Percentiles rank a stretch among this genome's conserved stretches.
phyloP scores from a whole-genome alignment of 768 basidiomycete species.

The Collybia sp. region DNA sequence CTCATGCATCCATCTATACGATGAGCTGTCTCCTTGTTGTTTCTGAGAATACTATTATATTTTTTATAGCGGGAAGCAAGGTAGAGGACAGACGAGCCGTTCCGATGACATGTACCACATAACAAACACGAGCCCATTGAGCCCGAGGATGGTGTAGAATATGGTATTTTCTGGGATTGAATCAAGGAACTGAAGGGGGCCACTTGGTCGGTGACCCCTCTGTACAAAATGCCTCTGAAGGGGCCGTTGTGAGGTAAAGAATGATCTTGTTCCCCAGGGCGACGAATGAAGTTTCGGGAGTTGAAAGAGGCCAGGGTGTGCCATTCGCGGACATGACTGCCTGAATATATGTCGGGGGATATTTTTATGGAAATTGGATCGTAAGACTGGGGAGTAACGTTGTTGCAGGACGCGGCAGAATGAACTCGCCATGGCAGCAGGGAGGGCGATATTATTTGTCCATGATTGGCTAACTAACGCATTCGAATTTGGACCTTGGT shows the following conservation, averaged over 20 bases:
- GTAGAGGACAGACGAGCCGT: slow-evolving; percentile 24
- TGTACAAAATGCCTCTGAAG: no score
- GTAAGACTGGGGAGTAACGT: no score
- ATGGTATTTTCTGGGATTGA: slow-evolving; percentile 46
- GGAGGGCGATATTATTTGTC: neutral
- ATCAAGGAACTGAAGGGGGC: slow-evolving; percentile 39
- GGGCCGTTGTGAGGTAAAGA: no score
- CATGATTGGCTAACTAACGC: neutral
- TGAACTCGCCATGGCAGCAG: no score
- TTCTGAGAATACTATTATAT: slow-evolving; percentile 17
- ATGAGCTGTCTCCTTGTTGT: slow-evolving; percentile 33
- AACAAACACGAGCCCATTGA: slow-evolving; percentile 59
- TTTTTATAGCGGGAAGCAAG: slow-evolving; percentile 1
- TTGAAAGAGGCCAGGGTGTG: no score
- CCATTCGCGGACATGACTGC: no score
- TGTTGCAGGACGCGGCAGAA: no score
- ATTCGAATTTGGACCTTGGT: slow-evolving; percentile 3
- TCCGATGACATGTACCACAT: slow-evolving; percentile 48
- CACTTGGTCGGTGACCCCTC: slow-evolving; percentile 1
- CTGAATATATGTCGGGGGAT: no score
- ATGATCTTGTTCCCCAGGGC: no score
- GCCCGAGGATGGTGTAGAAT: slow-evolving; percentile 59
- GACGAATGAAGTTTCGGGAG: no score
- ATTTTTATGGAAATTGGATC: no score
- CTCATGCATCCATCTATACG: slow-evolving; percentile 44